Evolutionary conservation across 768 basidiomycete species (phyloP).

Genomic region (Pisolithus microcarpus): DNA sequence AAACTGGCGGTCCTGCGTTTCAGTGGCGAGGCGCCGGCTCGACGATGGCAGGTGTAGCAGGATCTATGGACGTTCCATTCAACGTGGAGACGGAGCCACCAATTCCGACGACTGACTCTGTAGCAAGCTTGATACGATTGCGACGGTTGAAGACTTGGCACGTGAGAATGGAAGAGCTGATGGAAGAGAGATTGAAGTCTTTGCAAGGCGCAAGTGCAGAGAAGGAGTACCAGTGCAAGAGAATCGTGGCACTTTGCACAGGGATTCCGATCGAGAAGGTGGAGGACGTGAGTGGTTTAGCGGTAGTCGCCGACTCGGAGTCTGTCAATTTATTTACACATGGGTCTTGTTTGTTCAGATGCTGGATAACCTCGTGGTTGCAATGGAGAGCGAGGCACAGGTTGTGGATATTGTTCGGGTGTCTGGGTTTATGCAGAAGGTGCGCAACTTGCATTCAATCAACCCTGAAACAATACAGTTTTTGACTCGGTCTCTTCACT

Average conservation of each 20-base stretch:
- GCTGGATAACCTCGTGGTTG: slow-evolving; percentile 77
- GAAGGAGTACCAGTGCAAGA: slow-evolving; percentile 88
- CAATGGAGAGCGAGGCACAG: slow-evolving; percentile 82
- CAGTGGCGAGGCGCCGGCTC: slow-evolving; percentile 59
- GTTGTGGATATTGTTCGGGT: slow-evolving; percentile 79
- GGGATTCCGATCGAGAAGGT: slow-evolving; percentile 83
- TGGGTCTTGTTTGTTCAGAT: slow-evolving; percentile 41
- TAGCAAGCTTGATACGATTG: slow-evolving; percentile 59
- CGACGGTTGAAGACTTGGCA: slow-evolving; percentile 82
- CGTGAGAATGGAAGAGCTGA: slow-evolving; percentile 63
- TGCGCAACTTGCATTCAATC: slow-evolving; percentile 23
- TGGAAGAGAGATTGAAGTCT: slow-evolving; percentile 59
- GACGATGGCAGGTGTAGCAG: slow-evolving; percentile 58
- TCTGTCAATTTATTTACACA: slow-evolving; percentile 20
- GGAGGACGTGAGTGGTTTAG: slow-evolving; percentile 65
- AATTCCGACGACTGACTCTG: slow-evolving; percentile 52
- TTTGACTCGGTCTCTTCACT: slow-evolving; percentile 13
- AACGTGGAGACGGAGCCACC: slow-evolving; percentile 70
- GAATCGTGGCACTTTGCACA: slow-evolving; percentile 83
- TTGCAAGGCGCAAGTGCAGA: slow-evolving; percentile 78
- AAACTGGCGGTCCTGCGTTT: slow-evolving; percentile 49
- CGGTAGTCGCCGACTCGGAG: slow-evolving; percentile 5
- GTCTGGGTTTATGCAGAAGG: slow-evolving; percentile 89
- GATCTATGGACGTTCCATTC: slow-evolving; percentile 54
- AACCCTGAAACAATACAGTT: slow-evolving; percentile 14